phyloP scores from a whole-genome alignment of 495 filamentous ascomycete genomes.

The Daldinia concentrica region DNA sequence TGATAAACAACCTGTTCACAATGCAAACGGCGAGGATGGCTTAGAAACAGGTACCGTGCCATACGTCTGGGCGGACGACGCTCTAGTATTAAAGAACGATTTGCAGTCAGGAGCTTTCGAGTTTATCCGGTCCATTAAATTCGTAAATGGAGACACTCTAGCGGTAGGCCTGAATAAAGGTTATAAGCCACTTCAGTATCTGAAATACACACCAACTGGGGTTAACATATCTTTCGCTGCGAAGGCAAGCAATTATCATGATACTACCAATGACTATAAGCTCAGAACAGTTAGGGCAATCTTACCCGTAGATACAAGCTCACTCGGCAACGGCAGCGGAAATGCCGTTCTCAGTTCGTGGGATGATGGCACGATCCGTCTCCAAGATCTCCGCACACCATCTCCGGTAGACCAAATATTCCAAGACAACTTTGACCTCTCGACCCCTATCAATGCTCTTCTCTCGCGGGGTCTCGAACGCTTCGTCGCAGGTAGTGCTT shows the following conservation, averaged over 20 bases:
- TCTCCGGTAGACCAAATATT: constrained; percentile 50
- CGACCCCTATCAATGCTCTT: constrained; percentile 50
- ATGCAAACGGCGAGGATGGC: neutral
- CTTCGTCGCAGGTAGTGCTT: constrained; percentile 54
- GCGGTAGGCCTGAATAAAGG: constrained; percentile 50
- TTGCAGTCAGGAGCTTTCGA: constrained; percentile 21
- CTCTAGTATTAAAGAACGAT: constrained; percentile 24
- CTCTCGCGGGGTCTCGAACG: constrained; percentile 55
- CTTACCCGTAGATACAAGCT: constrained; percentile 48
- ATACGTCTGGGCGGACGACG: constrained; percentile 17
- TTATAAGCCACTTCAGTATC: constrained; percentile 50
- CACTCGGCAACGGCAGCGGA: constrained; percentile 40
- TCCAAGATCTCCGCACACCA: constrained; percentile 56
- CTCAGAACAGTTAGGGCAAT: constrained; percentile 47
- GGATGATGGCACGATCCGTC: constrained; percentile 57
- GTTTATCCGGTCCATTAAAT: constrained; percentile 46
- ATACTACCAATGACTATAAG: constrained; percentile 7
- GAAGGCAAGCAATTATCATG: constrained; percentile 3
- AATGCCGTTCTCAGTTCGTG: constrained; percentile 57
- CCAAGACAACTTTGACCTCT: constrained; percentile 56
- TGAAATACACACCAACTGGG: constrained; percentile 51
- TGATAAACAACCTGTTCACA: constrained; percentile 2
- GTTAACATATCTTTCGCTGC: constrained; percentile 44
- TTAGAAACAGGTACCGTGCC: neutral
- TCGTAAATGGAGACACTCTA: constrained; percentile 50